Evolutionary conservation across 352 stramenopile genomes (phyloP).

Genomic region (Blastocystis sp.): DNA sequence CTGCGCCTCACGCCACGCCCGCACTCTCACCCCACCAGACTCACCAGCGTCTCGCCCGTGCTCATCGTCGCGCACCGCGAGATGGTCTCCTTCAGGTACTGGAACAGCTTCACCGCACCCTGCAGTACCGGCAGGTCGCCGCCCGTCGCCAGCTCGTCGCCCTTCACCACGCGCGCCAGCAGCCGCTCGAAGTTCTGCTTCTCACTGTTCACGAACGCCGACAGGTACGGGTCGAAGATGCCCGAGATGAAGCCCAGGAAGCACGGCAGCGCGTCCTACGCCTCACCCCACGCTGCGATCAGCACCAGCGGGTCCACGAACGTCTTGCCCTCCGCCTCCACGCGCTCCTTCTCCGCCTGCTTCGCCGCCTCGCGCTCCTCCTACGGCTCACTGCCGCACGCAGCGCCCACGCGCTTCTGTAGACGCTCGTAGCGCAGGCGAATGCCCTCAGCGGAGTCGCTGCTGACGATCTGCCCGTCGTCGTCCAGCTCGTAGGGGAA

Average conservation of each 20-base stretch:
- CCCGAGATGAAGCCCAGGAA: slow-evolving; percentile 77
- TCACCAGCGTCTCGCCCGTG: slow-evolving; percentile 93
- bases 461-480: slow-evolving; percentile 75
- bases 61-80: slow-evolving; percentile 92
- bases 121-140: slow-evolving; percentile 90
- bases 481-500: slow-evolving; percentile 66
- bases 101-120: slow-evolving; percentile 93
- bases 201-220: slow-evolving; percentile 90
- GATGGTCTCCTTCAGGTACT: slow-evolving; percentile 96
- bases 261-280: slow-evolving; percentile 73
- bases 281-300: slow-evolving; percentile 56
- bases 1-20: slow-evolving; percentile 69
- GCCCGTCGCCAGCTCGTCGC: slow-evolving; percentile 80
- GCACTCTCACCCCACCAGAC: slow-evolving; percentile 78
- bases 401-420: slow-evolving; percentile 55
- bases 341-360: too few relatives aligned
- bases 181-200: slow-evolving; percentile 91
- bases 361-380: slow-evolving; percentile 68
- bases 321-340: slow-evolving; percentile 71
- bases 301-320: slow-evolving; percentile 72
- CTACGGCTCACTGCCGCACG: background rate
- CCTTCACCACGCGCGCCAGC: slow-evolving; percentile 78
- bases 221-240: slow-evolving; percentile 97
- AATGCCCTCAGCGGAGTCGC: slow-evolving; percentile 74
- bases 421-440: slow-evolving; percentile 76